Evolutionary conservation across 2,329 filamentous ascomycete species (phyloP).

Genomic region (Neonectria faginata): DNA sequence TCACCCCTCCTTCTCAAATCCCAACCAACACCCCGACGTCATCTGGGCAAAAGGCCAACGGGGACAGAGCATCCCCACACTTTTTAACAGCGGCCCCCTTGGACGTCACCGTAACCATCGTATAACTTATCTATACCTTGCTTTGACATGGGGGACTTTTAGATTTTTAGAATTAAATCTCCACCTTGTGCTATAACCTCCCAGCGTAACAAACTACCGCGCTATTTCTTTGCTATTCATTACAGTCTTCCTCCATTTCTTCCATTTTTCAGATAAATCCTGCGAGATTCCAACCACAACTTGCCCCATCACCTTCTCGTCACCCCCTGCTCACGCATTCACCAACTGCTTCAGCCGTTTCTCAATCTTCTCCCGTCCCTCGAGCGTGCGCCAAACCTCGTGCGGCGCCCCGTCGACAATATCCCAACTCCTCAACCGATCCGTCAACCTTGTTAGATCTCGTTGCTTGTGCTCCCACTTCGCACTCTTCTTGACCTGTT

Average conservation of each 20-base stretch:
- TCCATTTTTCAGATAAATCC: background rate
- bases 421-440: slow-evolving; percentile 85
- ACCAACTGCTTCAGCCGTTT: slow-evolving; percentile 80
- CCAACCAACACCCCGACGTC: slow-evolving; percentile 21
- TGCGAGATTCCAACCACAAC: background rate
- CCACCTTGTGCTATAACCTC: background rate
- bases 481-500: slow-evolving; percentile 72
- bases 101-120: background rate
- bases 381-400: slow-evolving; percentile 82
- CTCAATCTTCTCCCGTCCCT: slow-evolving; percentile 82
- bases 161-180: background rate
- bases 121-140: background rate
- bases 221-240: background rate
- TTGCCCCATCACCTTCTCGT: background rate
- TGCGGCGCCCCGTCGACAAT: slow-evolving; percentile 87
- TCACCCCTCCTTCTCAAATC: slow-evolving; percentile 20
- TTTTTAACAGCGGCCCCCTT: background rate
- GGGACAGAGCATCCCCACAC: slow-evolving; percentile 17
- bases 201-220: background rate
- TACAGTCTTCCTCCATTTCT: background rate
- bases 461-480: slow-evolving; percentile 88
- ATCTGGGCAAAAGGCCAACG: slow-evolving; percentile 14
- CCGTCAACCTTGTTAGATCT: slow-evolving; percentile 83
- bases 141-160: background rate
- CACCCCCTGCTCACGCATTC: slow-evolving; percentile 37